Conservation (phyloP, 345 rosid genomes). For the Xanthoceras sorbifolium region DNA sequence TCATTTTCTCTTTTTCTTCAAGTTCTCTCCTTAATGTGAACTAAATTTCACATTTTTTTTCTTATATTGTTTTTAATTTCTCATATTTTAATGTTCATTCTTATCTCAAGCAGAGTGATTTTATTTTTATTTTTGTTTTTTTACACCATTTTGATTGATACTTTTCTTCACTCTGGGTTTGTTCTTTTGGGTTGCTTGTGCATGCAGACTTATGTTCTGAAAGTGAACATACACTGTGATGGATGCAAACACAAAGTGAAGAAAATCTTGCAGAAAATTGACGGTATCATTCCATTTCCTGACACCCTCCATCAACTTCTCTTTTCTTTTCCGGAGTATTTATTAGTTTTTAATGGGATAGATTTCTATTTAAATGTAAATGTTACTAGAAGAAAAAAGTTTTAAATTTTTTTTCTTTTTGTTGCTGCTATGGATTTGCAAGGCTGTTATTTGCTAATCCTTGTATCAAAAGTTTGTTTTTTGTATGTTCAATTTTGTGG, state of each 20-base stretch:
- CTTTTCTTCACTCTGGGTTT: slow-evolving; percentile 20
- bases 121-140: not conserved
- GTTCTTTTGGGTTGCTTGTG: slow-evolving; percentile 31
- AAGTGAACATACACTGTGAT: slow-evolving; percentile 96
- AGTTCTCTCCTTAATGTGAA: slow-evolving; percentile 21
- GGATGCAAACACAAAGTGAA: slow-evolving; percentile 91
- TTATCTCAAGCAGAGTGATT: not conserved
- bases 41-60: slow-evolving; percentile 2
- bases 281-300: slow-evolving; percentile 49
- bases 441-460: not conserved
- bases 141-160: not conserved
- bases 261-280: slow-evolving; percentile 91
- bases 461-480: not conserved
- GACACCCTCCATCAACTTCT: not conserved
- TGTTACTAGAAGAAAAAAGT: not conserved
- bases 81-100: not conserved
- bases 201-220: slow-evolving; percentile 93
- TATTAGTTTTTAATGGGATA: not conserved
- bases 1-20: not conserved
- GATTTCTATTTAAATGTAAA: not conserved
- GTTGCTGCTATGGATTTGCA: not conserved
- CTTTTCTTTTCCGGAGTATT: not conserved
- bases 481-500: not conserved
- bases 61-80: not conserved
- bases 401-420: too few relatives aligned